Conservation (phyloP, 139 green algal genomes). For the Coelastrella sp. region DNA sequence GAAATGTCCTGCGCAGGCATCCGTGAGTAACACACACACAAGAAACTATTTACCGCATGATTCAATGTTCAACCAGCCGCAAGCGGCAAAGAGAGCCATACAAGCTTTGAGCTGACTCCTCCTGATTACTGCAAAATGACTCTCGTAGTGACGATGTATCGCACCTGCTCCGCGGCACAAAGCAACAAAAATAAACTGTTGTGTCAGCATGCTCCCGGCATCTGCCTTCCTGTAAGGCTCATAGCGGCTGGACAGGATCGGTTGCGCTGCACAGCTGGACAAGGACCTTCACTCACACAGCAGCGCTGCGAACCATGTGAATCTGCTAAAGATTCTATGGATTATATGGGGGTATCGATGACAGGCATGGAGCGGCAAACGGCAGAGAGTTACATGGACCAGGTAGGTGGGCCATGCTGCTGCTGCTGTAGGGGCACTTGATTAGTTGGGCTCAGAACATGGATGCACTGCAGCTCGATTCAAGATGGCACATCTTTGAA, state of each 20-base stretch:
- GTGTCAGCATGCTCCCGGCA: too few relatives aligned
- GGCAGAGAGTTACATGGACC: conserved; percentile 30
- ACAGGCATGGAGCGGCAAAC: conserved; percentile 20
- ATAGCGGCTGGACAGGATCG: background rate
- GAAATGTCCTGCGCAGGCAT: too few relatives aligned
- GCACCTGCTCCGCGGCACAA: background rate
- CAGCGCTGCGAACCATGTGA: conserved; percentile 47
- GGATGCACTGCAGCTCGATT: background rate
- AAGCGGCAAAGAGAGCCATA: too few relatives aligned
- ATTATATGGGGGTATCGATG: conserved; percentile 23
- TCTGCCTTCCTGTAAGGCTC: background rate
- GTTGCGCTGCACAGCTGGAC: background rate
- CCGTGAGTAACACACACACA: too few relatives aligned
- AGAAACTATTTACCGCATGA: too few relatives aligned
- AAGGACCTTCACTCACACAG: background rate
- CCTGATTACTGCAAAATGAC: background rate
- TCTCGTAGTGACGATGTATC: background rate
- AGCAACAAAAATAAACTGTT: too few relatives aligned
- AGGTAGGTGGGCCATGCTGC: background rate
- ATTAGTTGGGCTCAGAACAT: too few relatives aligned
- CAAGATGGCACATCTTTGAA: conserved; percentile 53
- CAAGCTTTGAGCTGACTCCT: background rate
- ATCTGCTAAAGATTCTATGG: background rate
- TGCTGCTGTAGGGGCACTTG: too few relatives aligned
- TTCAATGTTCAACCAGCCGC: too few relatives aligned